These are phyloP conservation scores for Zymoseptoria pseudotritici DNA, from an alignment of 2,329 filamentous ascomycete species.

Conservation along the genomic window DNA sequence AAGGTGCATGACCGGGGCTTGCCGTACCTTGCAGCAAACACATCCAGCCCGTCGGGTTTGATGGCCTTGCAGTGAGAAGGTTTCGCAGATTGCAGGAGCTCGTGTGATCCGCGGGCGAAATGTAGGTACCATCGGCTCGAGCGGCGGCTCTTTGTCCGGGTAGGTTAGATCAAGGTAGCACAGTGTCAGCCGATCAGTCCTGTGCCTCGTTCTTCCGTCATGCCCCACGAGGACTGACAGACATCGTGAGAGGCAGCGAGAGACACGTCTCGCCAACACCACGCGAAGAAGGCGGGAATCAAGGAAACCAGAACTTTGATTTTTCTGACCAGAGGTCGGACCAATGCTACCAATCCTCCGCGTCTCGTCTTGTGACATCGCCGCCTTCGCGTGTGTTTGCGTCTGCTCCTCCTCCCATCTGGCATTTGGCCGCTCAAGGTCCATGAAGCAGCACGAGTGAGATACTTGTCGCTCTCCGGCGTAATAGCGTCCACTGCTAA, in stretches of 20 bases:
- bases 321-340: background rate
- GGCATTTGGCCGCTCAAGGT: background rate
- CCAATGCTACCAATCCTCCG: background rate
- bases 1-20: background rate
- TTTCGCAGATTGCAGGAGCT: background rate
- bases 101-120: background rate
- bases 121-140: background rate
- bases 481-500: slow-evolving; percentile 1
- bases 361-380: background rate
- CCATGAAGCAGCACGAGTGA: background rate
- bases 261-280: background rate
- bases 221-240: background rate
- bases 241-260: background rate
- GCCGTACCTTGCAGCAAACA: background rate
- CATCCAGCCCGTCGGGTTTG: background rate
- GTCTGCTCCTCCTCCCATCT: background rate
- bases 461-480: background rate
- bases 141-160: background rate
- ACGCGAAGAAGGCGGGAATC: background rate
- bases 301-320: slow-evolving; percentile 17
- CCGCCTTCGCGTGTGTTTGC: background rate
- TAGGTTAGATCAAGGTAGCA: background rate
- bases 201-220: background rate
- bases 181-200: background rate
- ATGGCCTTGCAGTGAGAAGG: background rate